Evolutionary conservation across 1,139 yeast species (phyloP).

Genomic region (Lodderomyces parapsilosis): DNA sequence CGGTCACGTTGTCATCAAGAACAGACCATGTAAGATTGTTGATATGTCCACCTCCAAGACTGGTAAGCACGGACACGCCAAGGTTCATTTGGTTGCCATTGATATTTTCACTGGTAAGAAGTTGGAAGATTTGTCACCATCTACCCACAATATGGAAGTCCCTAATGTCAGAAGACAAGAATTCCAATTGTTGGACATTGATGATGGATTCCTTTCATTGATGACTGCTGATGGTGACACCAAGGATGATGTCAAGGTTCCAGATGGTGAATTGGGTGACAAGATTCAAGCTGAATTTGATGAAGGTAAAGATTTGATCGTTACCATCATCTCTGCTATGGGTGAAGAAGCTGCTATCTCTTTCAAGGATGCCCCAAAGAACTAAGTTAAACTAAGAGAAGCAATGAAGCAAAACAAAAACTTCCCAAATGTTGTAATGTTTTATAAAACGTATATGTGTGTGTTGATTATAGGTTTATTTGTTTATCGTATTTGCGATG

Average conservation of each 20-base stretch:
- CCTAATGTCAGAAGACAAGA: conserved; percentile 96
- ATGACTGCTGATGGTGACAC: conserved; percentile 97
- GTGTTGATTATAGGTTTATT: not conserved
- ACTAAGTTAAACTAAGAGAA: conserved; percentile 14
- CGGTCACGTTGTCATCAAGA: conserved; percentile 98
- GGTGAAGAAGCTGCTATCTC: conserved; percentile 99
- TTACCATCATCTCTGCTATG: conserved; percentile 97
- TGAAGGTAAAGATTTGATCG: conserved; percentile 95
- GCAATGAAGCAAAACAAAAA: too few species aligned
- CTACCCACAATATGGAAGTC: conserved; percentile 99
- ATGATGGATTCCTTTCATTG: conserved; percentile 95
- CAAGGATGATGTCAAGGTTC: conserved; percentile 98
- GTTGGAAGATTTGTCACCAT: conserved; percentile 99
- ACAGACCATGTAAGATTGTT: conserved; percentile 99
- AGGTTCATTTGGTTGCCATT: conserved; percentile 98
- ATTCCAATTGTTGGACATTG: conserved; percentile 96
- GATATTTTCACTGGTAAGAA: conserved; percentile 99
- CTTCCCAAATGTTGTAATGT: not conserved
- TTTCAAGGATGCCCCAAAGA: conserved; percentile 95
- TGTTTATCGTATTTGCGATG: not conserved
- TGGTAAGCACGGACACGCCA: conserved; percentile 99
- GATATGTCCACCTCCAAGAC: conserved; percentile 99
- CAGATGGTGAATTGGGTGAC: conserved; percentile 97
- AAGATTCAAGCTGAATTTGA: conserved; percentile 89
- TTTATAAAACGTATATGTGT: not conserved